Evolutionary conservation across 768 basidiomycete species (phyloP).

Genomic region (Pulveroboletus ravenelii): DNA sequence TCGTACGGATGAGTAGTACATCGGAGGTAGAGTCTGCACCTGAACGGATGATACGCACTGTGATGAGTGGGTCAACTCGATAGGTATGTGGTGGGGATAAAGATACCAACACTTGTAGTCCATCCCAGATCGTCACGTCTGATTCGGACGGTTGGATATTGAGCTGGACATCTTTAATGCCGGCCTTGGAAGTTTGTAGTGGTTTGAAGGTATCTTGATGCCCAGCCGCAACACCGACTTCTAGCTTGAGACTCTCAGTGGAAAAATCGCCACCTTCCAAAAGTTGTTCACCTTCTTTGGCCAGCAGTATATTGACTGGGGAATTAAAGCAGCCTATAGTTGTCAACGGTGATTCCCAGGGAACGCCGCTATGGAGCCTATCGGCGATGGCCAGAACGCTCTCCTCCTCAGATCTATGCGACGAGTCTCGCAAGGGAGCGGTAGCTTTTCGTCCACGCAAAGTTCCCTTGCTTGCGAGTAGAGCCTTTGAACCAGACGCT

Average conservation of each 20-base stretch:
- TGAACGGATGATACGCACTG: slow-evolving; percentile 20
- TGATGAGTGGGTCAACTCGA: not conserved
- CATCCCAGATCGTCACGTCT: slow-evolving; percentile 18
- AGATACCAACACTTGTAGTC: slow-evolving; percentile 14
- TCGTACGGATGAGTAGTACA: slow-evolving; percentile 9
- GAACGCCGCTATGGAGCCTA: slow-evolving; percentile 4
- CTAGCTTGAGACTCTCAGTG: not conserved
- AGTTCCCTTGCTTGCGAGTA: no score
- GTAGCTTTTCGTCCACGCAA: not conserved
- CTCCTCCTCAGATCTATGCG: not conserved
- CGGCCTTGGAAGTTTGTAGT: not conserved
- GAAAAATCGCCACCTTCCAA: not conserved
- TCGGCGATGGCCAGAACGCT: not conserved
- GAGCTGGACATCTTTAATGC: slow-evolving; percentile 12
- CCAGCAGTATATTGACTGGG: not conserved
- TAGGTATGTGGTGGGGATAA: not conserved
- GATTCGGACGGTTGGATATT: no score
- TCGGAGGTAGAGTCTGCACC: slow-evolving; percentile 21
- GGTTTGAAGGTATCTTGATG: not conserved
- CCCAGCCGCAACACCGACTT: not conserved
- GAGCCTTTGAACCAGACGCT: not conserved
- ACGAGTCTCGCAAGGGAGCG: not conserved
- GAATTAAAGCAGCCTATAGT: not conserved
- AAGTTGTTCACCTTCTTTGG: not conserved
- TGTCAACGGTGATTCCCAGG: not conserved